phyloP scores from a whole-genome alignment of 2,329 filamentous ascomycete species.

The Fusarium sp. region DNA sequence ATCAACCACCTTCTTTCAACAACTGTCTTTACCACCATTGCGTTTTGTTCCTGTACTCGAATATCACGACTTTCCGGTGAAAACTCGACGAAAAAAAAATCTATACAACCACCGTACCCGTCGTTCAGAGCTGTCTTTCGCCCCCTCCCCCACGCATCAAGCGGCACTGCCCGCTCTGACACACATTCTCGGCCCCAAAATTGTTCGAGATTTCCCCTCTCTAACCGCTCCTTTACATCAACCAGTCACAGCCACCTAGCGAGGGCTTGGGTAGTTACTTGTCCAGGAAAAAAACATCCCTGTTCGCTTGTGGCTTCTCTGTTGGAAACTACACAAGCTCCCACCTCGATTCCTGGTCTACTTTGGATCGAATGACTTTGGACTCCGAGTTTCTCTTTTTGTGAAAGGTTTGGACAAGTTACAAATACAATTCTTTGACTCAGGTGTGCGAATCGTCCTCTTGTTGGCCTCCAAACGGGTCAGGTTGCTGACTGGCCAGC shows the following conservation, averaged over 20 bases:
- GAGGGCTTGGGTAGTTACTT: conserved; percentile 20
- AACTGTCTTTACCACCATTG: conserved; percentile 27
- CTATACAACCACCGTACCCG: not conserved
- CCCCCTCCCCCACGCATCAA: conserved; percentile 20
- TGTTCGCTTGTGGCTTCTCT: conserved; percentile 28
- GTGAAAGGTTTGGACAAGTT: conserved; percentile 13
- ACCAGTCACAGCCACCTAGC: conserved; percentile 21
- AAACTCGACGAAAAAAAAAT: not conserved
- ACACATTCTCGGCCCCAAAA: conserved; percentile 33
- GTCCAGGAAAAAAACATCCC: conserved; percentile 20
- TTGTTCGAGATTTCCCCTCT: conserved; percentile 25
- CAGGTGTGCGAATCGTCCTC: not conserved
- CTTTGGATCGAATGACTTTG: conserved; percentile 1
- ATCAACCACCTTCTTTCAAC: conserved; percentile 12
- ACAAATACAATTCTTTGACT: not conserved
- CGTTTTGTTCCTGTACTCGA: not conserved
- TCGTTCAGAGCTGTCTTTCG: not conserved
- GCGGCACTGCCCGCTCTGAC: conserved; percentile 25
- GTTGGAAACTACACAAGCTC: conserved; percentile 14
- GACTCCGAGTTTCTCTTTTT: not conserved
- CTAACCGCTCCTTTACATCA: conserved; percentile 10
- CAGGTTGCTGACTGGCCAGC: conserved; percentile 12
- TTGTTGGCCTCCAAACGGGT: not conserved
- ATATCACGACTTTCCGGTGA: not conserved
- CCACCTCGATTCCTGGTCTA: not conserved